Base-by-base conservation (phyloP, 2,329 filamentous ascomycete genomes). In the Mycogone perniciosa region DNA sequence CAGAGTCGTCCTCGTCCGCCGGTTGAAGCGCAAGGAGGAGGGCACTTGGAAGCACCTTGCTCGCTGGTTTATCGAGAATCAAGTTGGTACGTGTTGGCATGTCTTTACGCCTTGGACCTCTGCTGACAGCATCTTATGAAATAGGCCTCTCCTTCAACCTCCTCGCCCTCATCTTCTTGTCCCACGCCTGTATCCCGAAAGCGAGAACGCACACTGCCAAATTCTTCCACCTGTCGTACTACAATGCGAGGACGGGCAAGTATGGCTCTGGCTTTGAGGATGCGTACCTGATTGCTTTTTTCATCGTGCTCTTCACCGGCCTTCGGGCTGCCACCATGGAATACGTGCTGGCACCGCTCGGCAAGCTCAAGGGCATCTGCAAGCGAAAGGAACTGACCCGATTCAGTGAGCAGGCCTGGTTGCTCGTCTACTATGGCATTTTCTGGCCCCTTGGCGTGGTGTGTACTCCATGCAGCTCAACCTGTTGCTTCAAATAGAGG, bases 391-490 rank as follows among this genome's bases (percentile, higher is more conserved):
- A 83, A 43, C 74, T 86, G 53, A 81, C 88, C 44, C 81, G 93
- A 52, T 95, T 97, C 71, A 89, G 89, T 55, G 93, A 99, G 72
- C 93, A 99, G 72, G 89, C 85, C 43, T 97, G 92, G 89, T 76
- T 96, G 64, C 72, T 95, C 51, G 69, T 93, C 41, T 97, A 96
- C 72, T 92, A 92, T 68, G 73, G 73, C 42, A 73, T 85, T 50
- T 92, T 91, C 65, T 97, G 89, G 87, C 77, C 82, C 9, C 73
- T 92, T 54, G 93, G 93, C 59, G 78, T 95, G 76, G 88, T 95
- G 76, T 61, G 84, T 71, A 43, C 7, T 10, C n/a, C 9, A 10
- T 10, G 20, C 20, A n/a, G 29, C 9, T 35, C 11, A 9, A 30
- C 9, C 20, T 9, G n/a, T 10, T 35, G n/a, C 37, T 7, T 13